phyloP scores from a whole-genome alignment of 495 filamentous ascomycete genomes.

The Penicillium riverlandense region DNA sequence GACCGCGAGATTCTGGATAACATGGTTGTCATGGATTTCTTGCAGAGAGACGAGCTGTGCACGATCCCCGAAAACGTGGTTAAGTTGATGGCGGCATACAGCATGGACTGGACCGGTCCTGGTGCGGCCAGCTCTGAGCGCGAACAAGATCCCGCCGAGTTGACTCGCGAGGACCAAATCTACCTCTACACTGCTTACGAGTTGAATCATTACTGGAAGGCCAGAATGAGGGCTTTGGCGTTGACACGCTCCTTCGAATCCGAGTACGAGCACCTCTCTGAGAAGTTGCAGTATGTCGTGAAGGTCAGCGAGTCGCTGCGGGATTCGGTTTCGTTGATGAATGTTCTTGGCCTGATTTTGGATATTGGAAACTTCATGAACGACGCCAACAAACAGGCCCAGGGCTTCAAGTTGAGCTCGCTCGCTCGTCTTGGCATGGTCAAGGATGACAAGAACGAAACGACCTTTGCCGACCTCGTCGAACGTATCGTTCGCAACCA shows the following conservation, averaged over 20 bases:
- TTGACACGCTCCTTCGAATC: slow-evolving; percentile 78
- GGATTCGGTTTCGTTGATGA: slow-evolving; percentile 88
- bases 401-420: slow-evolving; percentile 94
- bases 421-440: slow-evolving; percentile 94
- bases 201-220: slow-evolving; percentile 98
- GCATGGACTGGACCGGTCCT: slow-evolving; percentile 91
- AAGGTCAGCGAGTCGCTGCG: slow-evolving; percentile 80
- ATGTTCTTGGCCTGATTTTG: slow-evolving; percentile 89
- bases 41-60: slow-evolving; percentile 87
- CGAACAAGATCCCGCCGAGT: slow-evolving; percentile 80
- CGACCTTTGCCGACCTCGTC: slow-evolving; percentile 92
- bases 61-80: slow-evolving; percentile 82
- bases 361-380: slow-evolving; percentile 99
- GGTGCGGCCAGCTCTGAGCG: slow-evolving; percentile 70
- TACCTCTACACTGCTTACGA: slow-evolving; percentile 91
- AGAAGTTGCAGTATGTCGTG: slow-evolving; percentile 75
- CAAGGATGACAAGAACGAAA: slow-evolving; percentile 98
- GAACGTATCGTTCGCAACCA: slow-evolving; percentile 94
- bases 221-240: slow-evolving; percentile 81
- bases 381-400: slow-evolving; percentile 95
- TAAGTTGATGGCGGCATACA: slow-evolving; percentile 90
- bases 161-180: slow-evolving; percentile 91
- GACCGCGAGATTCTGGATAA: slow-evolving; percentile 89
- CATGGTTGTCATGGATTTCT: slow-evolving; percentile 92
- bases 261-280: slow-evolving; percentile 86